Base-by-base conservation (phyloP, 2,329 filamentous ascomycete species). In the Tolypocladium sp. region DNA sequence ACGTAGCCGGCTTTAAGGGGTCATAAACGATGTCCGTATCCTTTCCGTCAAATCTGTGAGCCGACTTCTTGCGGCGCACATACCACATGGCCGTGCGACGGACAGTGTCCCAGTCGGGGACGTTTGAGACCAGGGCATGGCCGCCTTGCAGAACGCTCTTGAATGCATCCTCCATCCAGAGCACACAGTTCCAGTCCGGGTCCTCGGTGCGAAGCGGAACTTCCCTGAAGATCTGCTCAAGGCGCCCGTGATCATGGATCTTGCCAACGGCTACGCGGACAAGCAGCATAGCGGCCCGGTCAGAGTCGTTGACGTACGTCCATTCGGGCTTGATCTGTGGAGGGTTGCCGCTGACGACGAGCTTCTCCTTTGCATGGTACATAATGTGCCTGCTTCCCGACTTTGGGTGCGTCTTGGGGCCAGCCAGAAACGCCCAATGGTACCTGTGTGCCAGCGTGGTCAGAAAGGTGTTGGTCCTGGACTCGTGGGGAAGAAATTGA, bases 151-250 rank as follows among this genome's bases (percentile, higher is more conserved):
- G 22, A 10, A 73, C 57, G 5, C 20, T 59, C 58, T 70, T 61
- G 38, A 78, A 61, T 4, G 74, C 75, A 62, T 79, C 75, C 59
- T 71, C 68, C 4, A 77, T 71, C 76, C 75, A 79, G 0, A 33
- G 61, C 0, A 78, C 72, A 64, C 76, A 79, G 59, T 77, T 78
- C 73, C 75, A 79, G n/a, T 67, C 69, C 15, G 62, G 58, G 33
- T 67, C 60, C 15, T 65, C 62, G 59, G 66, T 62, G 58, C 70
- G 63, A 46, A 75, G 61, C 41, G 70, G 71, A 2, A 66, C 70
- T 20, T 60, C 62, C n/a, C 60, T 57, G 46, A 77, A 63, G 42
- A 71, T 68, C 22, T 66, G 60, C 10, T 63, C 63, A n/a, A 73
- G 61, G 7, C 65, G 64, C 44, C 63, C 53, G 40, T 55, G 56